Evolutionary conservation across 202 grass and related monocot species (phyloP).

Genomic region (Carex arenaria): DNA sequence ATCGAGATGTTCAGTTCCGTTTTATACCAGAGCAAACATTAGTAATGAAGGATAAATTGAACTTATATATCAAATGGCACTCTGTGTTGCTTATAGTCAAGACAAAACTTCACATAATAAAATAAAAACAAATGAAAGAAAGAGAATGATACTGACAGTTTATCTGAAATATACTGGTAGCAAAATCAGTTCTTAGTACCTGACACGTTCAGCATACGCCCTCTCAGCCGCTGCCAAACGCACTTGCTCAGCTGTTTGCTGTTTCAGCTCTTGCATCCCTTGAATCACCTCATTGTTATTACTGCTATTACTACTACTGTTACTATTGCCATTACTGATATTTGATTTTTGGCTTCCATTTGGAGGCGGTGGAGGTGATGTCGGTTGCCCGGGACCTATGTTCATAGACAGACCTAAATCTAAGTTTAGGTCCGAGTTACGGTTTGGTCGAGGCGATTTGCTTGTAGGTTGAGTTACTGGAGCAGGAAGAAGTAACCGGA

Average conservation of each 20-base stretch:
- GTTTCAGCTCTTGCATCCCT: constrained; percentile 40
- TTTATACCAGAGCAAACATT: neutral
- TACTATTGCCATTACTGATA: constrained; percentile 20
- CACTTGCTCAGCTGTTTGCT: constrained; percentile 56
- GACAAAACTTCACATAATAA: neutral
- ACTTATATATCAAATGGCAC: neutral
- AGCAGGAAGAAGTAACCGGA: constrained; percentile 52
- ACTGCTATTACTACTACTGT: constrained; percentile 6
- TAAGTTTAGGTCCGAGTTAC: constrained; percentile 33
- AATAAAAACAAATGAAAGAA: neutral
- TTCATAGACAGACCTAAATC: constrained; percentile 73
- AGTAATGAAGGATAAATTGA: neutral
- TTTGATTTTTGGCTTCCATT: constrained; percentile 28
- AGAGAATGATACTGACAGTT: neutral
- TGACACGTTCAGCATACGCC: constrained; percentile 67
- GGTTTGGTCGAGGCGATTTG: neutral
- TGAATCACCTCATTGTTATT: constrained; percentile 14
- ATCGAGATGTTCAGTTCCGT: neutral
- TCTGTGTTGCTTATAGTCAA: neutral
- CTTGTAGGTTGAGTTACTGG: constrained; percentile 20
- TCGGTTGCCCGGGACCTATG: constrained; percentile 26
- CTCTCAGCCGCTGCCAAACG: constrained; percentile 62
- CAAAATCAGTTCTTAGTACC: constrained; percentile 13
- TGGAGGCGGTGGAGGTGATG: neutral
- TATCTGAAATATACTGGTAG: neutral